Conservation (phyloP, 768 basidiomycete genomes). For the Tubosaeta brunneosetosa region DNA sequence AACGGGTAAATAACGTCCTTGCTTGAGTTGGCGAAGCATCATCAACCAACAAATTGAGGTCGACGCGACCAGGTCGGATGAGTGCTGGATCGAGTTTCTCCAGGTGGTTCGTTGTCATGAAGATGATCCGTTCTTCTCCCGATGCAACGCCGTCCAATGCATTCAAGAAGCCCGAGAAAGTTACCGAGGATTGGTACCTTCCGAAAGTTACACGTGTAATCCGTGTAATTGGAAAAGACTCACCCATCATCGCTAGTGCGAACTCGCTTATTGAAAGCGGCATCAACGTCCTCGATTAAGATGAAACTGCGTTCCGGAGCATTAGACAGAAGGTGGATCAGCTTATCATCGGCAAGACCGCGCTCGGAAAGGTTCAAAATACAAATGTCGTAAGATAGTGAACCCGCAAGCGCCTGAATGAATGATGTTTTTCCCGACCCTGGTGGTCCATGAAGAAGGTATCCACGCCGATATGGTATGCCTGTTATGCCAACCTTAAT, state of each 20-base stretch:
- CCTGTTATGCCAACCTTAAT: conserved; percentile 43
- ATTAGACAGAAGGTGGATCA: conserved; percentile 89
- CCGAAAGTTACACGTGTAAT: conserved; percentile 7
- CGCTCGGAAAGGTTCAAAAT: conserved; percentile 93
- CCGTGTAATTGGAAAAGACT: conserved; percentile 22
- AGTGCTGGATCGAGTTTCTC: conserved; percentile 88
- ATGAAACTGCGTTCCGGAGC: conserved; percentile 90
- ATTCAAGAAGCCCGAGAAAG: conserved; percentile 96
- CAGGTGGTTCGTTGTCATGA: conserved; percentile 98
- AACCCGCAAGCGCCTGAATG: conserved; percentile 94
- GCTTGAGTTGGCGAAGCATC: conserved; percentile 85
- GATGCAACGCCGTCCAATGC: conserved; percentile 97
- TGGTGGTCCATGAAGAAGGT: conserved; percentile 92
- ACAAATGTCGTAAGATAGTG: conserved; percentile 92
- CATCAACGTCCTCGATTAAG: conserved; percentile 97
- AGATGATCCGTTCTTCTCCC: conserved; percentile 95
- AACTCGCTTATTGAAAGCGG: conserved; percentile 90
- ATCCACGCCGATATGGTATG: conserved; percentile 95
- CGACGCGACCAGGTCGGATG: conserved; percentile 93
- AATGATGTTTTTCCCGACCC: conserved; percentile 98
- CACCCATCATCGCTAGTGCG: conserved; percentile 92
- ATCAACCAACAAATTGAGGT: conserved; percentile 76
- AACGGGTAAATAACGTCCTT: conserved; percentile 68
- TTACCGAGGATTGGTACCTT: conserved; percentile 92
- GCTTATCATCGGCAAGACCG: conserved; percentile 93